Conservation (phyloP, 2,329 filamentous ascomycete genomes). For the Eurotiales sp. region DNA sequence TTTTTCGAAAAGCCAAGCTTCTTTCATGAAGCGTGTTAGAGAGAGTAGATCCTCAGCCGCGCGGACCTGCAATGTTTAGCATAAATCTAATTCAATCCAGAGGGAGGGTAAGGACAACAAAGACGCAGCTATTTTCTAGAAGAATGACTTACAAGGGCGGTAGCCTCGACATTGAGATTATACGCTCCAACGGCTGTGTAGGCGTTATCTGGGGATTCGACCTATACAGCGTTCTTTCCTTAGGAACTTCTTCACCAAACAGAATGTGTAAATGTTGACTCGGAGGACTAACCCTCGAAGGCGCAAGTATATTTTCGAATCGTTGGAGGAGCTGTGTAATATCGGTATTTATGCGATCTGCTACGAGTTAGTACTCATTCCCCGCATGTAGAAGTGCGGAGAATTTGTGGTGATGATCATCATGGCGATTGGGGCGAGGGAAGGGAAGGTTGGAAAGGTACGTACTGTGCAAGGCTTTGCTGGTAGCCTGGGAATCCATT, state of each 20-base stretch:
- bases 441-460: not conserved
- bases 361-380: slow-evolving; percentile 1
- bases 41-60: slow-evolving; percentile 60
- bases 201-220: slow-evolving; percentile 50
- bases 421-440: not conserved
- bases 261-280: too few relatives aligned
- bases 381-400: slow-evolving; percentile 2
- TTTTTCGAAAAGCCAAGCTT: slow-evolving; percentile 64
- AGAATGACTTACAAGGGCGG: slow-evolving; percentile 48
- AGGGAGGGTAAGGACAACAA: not conserved
- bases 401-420: not conserved
- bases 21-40: slow-evolving; percentile 60
- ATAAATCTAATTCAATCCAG: too few relatives aligned
- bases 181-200: slow-evolving; percentile 56
- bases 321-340: slow-evolving; percentile 48
- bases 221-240: slow-evolving; percentile 27
- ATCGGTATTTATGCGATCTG: slow-evolving; percentile 44
- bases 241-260: not conserved
- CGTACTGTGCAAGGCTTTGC: slow-evolving; percentile 27
- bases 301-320: slow-evolving; percentile 55
- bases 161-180: slow-evolving; percentile 57
- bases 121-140: not conserved
- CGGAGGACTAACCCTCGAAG: slow-evolving; percentile 42
- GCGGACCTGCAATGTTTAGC: too few relatives aligned
- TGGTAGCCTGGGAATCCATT: slow-evolving; percentile 33